These are phyloP conservation scores for Pyricularia grisea DNA, from an alignment of 2,329 filamentous ascomycete species.

Conservation along the genomic window DNA sequence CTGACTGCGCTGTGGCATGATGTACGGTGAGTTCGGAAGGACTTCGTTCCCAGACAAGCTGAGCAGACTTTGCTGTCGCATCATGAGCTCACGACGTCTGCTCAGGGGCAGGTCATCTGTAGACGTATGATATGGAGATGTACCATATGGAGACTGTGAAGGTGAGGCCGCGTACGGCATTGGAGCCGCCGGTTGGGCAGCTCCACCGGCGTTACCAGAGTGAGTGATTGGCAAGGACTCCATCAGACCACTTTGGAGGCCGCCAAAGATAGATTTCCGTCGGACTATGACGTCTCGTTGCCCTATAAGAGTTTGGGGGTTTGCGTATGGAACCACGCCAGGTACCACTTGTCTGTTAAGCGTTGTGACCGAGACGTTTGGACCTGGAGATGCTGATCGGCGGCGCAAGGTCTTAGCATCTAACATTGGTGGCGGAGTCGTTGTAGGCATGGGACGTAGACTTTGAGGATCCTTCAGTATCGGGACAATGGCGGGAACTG, in stretches of 20 bases:
- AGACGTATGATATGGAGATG: constrained; percentile 24
- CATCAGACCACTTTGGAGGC: constrained; percentile 3
- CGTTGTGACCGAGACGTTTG: constrained; percentile 9
- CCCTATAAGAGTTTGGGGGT: constrained; percentile 45
- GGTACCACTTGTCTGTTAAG: constrained; percentile 23
- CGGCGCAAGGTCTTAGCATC: not conserved
- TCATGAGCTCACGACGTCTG: constrained; percentile 54
- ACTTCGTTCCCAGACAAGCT: constrained; percentile 10
- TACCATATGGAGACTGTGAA: not conserved
- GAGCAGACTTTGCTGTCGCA: constrained; percentile 41
- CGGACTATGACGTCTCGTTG: constrained; percentile 45
- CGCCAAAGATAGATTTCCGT: constrained; percentile 29
- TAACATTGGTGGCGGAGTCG: not conserved
- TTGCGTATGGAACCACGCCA: constrained; percentile 40
- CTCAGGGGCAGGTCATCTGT: constrained; percentile 64
- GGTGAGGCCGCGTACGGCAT: constrained; percentile 1
- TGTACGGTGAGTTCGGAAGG: constrained; percentile 5
- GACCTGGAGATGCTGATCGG: not conserved
- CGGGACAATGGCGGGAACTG: not conserved
- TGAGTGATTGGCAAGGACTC: constrained; percentile 16
- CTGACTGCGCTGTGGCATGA: constrained; percentile 6
- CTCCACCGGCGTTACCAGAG: constrained; percentile 27
- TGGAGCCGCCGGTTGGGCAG: constrained; percentile 13
- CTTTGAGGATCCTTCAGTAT: constrained; percentile 2
- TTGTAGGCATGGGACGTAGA: constrained; percentile 3